These are phyloP conservation scores for Emiliania huxleyi DNA, from an alignment of 78 protist species.

Conservation along the genomic window DNA sequence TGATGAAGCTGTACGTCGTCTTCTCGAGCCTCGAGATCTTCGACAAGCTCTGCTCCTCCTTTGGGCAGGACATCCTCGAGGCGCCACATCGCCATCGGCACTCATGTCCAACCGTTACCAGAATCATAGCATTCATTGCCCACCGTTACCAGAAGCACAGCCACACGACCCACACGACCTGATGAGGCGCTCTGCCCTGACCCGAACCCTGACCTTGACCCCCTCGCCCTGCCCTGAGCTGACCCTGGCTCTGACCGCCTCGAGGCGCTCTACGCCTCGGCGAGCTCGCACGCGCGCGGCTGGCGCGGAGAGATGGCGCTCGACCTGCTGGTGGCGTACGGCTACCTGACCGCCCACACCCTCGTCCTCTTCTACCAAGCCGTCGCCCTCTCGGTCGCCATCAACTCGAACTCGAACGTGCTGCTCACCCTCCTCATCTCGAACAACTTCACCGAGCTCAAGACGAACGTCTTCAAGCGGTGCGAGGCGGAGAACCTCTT, in stretches of 20 bases:
- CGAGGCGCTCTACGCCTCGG: constrained; percentile 68
- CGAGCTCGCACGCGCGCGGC: not conserved
- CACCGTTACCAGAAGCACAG: too few relatives aligned
- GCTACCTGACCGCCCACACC: not conserved
- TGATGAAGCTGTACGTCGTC: constrained; percentile 86
- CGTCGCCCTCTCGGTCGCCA: constrained; percentile 81
- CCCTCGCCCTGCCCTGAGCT: too few relatives aligned
- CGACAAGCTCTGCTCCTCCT: constrained; percentile 70
- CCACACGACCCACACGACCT: too few relatives aligned
- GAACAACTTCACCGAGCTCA: constrained; percentile 83
- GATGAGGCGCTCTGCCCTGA: too few relatives aligned
- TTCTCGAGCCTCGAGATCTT: constrained; percentile 75
- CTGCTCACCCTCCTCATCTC: constrained; percentile 81
- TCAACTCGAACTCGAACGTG: constrained; percentile 76
- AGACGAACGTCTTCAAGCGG: constrained; percentile 82
- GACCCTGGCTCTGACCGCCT: too few relatives aligned
- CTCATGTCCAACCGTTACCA: too few relatives aligned
- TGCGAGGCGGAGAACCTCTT: constrained; percentile 63
- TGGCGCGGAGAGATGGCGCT: not conserved
- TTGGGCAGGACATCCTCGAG: constrained; percentile 85
- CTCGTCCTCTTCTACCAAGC: constrained; percentile 45
- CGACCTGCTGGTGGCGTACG: not conserved
- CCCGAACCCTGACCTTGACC: too few relatives aligned
- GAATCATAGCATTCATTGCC: too few relatives aligned
- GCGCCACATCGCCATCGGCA: too few relatives aligned